Percentiles rank a stretch among this genome's conserved stretches.
phyloP scores from a whole-genome alignment of 345 rosid species.

The Geranium brycei region DNA sequence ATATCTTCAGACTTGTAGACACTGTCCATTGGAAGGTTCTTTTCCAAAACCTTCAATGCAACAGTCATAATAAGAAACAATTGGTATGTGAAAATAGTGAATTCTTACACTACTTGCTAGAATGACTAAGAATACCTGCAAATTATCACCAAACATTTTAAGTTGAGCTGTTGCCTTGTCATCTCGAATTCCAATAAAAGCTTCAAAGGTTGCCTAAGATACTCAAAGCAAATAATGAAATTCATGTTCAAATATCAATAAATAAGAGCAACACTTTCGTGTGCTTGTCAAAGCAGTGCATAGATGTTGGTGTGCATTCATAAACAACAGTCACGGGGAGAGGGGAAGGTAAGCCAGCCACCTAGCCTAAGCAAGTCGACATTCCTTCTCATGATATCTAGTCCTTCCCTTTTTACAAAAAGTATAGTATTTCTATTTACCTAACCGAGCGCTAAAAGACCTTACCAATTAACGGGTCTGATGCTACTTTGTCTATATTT shows the following conservation, averaged over 20 bases:
- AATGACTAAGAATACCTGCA: conserved; percentile 38
- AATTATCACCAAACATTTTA: conserved; percentile 73
- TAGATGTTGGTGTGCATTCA: background rate
- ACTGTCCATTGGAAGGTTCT: conserved; percentile 75
- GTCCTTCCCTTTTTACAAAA: no score
- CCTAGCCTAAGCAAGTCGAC: no score
- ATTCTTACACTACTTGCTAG: conserved; percentile 5
- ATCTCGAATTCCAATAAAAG: conserved; percentile 75
- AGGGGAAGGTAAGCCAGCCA: background rate
- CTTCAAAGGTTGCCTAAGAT: conserved; percentile 77
- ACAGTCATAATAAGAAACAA: conserved; percentile 5
- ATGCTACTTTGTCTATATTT: no score
- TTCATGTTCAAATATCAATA: background rate
- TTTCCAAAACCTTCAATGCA: conserved; percentile 51
- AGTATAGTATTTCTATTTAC: no score
- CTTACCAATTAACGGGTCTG: no score
- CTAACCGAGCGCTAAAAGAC: no score
- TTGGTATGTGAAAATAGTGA: conserved; percentile 5
- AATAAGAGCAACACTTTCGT: no score
- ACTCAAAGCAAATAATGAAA: conserved; percentile 3
- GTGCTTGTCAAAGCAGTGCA: background rate
- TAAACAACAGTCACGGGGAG: background rate
- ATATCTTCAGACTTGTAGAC: conserved; percentile 61
- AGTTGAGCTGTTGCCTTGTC: conserved; percentile 72
- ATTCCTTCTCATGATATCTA: no score